Percentiles rank a stretch among this genome's conserved stretches.
These are phyloP conservation scores for Cercospora zeina DNA, from an alignment of 2,329 filamentous ascomycete genomes.

Conservation along the genomic window DNA sequence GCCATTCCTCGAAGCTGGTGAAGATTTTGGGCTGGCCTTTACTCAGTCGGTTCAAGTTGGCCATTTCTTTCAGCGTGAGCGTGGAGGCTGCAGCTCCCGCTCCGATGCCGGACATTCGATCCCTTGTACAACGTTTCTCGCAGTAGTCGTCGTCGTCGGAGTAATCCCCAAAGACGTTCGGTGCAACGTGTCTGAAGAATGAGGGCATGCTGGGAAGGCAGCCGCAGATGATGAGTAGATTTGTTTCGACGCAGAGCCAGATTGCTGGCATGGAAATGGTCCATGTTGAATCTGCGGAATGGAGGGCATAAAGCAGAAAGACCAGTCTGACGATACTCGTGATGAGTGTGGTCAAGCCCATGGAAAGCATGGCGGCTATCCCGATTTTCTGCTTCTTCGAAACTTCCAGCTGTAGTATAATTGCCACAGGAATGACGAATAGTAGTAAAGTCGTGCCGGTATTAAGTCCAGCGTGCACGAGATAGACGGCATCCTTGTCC, in stretches of 20 bases:
- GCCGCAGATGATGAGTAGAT: slow-evolving; percentile 25
- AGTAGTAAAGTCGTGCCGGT: slow-evolving; percentile 22
- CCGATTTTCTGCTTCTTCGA: slow-evolving; percentile 21
- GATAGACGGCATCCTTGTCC: slow-evolving; percentile 20
- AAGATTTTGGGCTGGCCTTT: slow-evolving; percentile 5
- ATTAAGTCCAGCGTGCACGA: slow-evolving; percentile 21
- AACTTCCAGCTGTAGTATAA: slow-evolving; percentile 17
- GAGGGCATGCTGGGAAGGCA: slow-evolving; percentile 23
- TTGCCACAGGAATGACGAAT: slow-evolving; percentile 15
- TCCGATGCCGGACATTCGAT: no score
- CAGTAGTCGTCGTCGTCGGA: neutral
- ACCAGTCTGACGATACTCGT: slow-evolving; percentile 21
- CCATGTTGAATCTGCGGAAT: slow-evolving; percentile 17
- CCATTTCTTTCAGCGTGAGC: slow-evolving; percentile 17
- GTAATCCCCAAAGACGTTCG: slow-evolving; percentile 20
- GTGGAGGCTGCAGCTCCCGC: neutral
- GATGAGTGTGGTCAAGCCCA: slow-evolving; percentile 21
- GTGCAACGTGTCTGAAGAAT: slow-evolving; percentile 25
- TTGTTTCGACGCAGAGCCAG: slow-evolving; percentile 25
- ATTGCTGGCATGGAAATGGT: slow-evolving; percentile 21
- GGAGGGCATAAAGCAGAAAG: slow-evolving; percentile 20
- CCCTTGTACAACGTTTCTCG: neutral
- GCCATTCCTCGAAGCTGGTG: slow-evolving; percentile 18
- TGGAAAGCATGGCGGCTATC: slow-evolving; percentile 18
- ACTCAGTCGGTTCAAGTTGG: slow-evolving; percentile 16